Evolutionary conservation across 441 rosid species (phyloP).

Genomic region (Francoa sonchifolia): DNA sequence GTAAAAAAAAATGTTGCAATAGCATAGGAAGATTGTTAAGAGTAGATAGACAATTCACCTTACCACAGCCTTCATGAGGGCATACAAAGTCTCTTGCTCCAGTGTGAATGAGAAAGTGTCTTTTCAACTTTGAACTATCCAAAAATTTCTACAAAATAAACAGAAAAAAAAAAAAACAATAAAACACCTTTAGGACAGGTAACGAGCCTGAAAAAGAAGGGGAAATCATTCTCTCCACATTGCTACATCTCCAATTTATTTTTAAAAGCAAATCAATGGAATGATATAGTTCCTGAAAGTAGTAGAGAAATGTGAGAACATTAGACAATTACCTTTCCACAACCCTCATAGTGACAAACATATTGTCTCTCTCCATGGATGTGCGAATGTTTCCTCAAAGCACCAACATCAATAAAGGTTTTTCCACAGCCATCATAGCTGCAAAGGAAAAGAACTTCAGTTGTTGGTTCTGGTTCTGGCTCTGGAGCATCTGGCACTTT

Average conservation of each 20-base stretch:
- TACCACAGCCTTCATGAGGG: constrained; percentile 94
- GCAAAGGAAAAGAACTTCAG: constrained; percentile 90
- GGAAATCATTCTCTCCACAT: too few species aligned
- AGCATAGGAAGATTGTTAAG: constrained; percentile 2
- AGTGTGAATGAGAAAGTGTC: constrained; percentile 87
- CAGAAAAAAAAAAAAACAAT: constrained; percentile 3
- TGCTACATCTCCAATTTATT: too few species aligned
- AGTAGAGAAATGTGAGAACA: not conserved
- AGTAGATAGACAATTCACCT: constrained; percentile 43
- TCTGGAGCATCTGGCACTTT: constrained; percentile 59
- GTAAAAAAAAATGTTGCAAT: not conserved
- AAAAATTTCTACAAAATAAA: constrained; percentile 70
- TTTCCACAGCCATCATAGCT: constrained; percentile 94
- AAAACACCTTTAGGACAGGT: not conserved
- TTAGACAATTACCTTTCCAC: constrained; percentile 54
- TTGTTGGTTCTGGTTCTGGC: constrained; percentile 89
- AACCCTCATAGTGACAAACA: constrained; percentile 63
- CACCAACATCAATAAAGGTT: constrained; percentile 81
- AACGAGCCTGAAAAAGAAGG: too few species aligned
- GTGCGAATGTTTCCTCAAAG: constrained; percentile 90
- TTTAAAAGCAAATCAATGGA: too few species aligned
- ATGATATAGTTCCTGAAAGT: too few species aligned
- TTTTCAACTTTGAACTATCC: constrained; percentile 94
- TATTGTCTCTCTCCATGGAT: constrained; percentile 91
- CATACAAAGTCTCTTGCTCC: constrained; percentile 78